Percentiles rank a stretch among this genome's conserved stretches.
These are phyloP conservation scores for Clathrus columnatus DNA, from an alignment of 768 basidiomycete genomes.

Conservation along the genomic window DNA sequence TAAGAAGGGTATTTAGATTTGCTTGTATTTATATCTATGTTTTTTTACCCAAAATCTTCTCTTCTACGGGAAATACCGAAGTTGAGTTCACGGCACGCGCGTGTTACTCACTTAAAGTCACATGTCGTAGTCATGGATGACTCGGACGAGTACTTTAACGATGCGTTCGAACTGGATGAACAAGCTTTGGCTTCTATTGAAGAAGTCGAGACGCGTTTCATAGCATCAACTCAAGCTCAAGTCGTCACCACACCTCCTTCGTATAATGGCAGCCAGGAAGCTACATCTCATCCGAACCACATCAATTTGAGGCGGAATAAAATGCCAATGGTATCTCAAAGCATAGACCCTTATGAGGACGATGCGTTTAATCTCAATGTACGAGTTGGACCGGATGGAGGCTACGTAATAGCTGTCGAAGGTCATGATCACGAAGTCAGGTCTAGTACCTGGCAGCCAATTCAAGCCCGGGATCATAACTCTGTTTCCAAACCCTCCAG, in stretches of 20 bases:
- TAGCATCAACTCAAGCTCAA: conserved; percentile 18
- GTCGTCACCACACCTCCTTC: no score
- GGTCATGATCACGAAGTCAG: background rate
- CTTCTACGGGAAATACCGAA: no score
- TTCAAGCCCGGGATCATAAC: background rate
- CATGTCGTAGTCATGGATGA: background rate
- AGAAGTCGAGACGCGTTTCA: conserved; percentile 39
- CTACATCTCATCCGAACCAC: background rate
- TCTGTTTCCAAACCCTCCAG: background rate
- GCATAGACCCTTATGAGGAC: conserved; percentile 13
- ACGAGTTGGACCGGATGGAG: conserved; percentile 48
- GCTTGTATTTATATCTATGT: no score
- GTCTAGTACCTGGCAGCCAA: background rate
- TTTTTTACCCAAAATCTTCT: no score
- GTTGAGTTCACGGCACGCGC: background rate
- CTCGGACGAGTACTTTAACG: conserved; percentile 56
- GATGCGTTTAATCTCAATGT: conserved; percentile 55
- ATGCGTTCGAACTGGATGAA: conserved; percentile 58
- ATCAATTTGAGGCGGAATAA: background rate
- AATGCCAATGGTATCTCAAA: background rate
- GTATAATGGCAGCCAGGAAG: no score
- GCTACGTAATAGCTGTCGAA: conserved; percentile 29
- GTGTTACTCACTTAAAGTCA: background rate
- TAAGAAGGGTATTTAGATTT: no score
- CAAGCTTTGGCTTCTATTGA: conserved; percentile 54